Evolutionary conservation across 495 filamentous ascomycete species (phyloP), one percentile per base, ranked within the genome.

Genomic region (Parachaetomium inaequale): DNA sequence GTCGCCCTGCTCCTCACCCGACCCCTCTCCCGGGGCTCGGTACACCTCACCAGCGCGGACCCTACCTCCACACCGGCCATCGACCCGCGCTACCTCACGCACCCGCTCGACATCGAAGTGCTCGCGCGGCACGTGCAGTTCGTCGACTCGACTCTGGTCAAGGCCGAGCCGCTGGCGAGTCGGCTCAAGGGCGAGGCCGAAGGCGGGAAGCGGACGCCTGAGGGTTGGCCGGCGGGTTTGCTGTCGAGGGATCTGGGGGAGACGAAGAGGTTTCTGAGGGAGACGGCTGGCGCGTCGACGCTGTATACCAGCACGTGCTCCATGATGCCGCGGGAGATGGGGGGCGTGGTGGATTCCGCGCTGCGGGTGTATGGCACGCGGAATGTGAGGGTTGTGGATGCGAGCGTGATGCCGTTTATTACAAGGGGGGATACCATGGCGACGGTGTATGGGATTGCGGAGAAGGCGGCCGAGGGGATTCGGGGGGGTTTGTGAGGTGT

Each of bases 21-120:
- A 38, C 79, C 81, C 0, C 80, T 83, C 19, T 80, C 80, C 0
- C 78, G 82, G 10, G 83, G 82, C 4, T 80, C 70, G 19, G 72
- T 81, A 21, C 84, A 85, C 64, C 80, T 86, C 62, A 76, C 76
- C 19, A 23, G n/a, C 42, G 11, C 42, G 1, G 2, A 1, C 42
- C 4, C 42, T 17, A 36, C 50, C 17, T 23, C 50, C 28, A 36
- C 17, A 11, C 75, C 81, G 0, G 56, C 62, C n/a, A 78, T 82
- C 55, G 75, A 84, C 63, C 80, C 81, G 2, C 76, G 74, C 11
- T 84, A 82, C 61, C 77, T 82, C 56, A 74, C 77, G 58, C 68
- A 84, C 51, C 76, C 79, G 0, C 69, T 78, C n/a, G 83, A 85
- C 59, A 5, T 76, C 15, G 68, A 78, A 45, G 71, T 77, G 14